Evolutionary conservation across 192 early-diverging fungal genomes (phyloP).

Genomic region (Umbelopsis ramanniana): DNA sequence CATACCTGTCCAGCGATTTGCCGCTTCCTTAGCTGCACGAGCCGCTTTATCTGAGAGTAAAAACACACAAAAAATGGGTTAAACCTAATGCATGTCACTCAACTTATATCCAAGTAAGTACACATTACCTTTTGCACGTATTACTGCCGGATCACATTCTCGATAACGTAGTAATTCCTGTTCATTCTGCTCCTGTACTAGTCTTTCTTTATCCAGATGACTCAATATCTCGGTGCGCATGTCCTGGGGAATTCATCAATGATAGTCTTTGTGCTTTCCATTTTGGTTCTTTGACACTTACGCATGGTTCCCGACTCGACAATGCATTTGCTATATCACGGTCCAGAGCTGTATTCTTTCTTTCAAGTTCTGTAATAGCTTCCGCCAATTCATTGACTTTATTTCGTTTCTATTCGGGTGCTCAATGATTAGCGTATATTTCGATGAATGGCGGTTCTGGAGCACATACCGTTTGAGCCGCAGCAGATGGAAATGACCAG

Average conservation of each 20-base stretch:
- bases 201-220: slow-evolving; percentile 57
- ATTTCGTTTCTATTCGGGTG: slow-evolving; percentile 29
- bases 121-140: slow-evolving; percentile 63
- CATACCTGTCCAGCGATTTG: slow-evolving; percentile 86
- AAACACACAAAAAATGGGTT: neutral
- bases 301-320: slow-evolving; percentile 68
- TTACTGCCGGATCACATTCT: slow-evolving; percentile 78
- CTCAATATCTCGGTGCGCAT: slow-evolving; percentile 57
- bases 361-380: slow-evolving; percentile 52
- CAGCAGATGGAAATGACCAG: slow-evolving; percentile 88
- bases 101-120: neutral
- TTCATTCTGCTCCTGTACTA: slow-evolving; percentile 42
- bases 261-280: neutral
- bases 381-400: slow-evolving; percentile 54
- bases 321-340: slow-evolving; percentile 1
- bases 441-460: neutral
- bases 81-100: neutral
- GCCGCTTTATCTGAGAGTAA: slow-evolving; percentile 58
- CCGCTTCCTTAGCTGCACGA: slow-evolving; percentile 66
- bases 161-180: slow-evolving; percentile 67
- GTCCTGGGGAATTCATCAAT: slow-evolving; percentile 43
- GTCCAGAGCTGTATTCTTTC: slow-evolving; percentile 7
- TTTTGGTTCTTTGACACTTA: slow-evolving; percentile 27
- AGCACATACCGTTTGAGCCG: slow-evolving; percentile 51
- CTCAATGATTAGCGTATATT: neutral